Percentiles rank a stretch among this genome's conserved stretches.
Conservation (phyloP, 306 rosid genomes). For the Cucumis hystrix region DNA sequence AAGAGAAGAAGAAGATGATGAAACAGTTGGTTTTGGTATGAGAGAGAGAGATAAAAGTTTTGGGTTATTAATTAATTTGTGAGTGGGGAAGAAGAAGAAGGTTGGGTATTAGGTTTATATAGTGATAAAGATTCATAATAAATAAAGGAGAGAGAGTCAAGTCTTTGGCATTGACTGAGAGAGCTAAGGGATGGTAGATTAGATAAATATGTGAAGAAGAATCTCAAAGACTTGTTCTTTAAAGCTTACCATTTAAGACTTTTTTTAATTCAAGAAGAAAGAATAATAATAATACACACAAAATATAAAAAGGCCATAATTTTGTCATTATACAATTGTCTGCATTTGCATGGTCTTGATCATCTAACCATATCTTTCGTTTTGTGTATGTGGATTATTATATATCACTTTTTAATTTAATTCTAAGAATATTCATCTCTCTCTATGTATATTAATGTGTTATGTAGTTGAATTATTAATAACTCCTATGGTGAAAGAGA, state of each 20-base stretch:
- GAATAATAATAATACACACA: too few species aligned
- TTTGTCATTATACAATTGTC: background rate
- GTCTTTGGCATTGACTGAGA: constrained; percentile 5
- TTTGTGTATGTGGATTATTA: background rate
- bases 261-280: too few species aligned
- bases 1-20: background rate
- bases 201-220: background rate
- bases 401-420: too few species aligned
- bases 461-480: too few species aligned
- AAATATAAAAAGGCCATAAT: background rate
- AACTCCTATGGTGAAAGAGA: too few species aligned
- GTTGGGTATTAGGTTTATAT: background rate
- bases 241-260: background rate
- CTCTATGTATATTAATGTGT: too few species aligned
- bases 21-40: background rate
- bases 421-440: too few species aligned
- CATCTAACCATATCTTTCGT: background rate
- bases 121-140: background rate
- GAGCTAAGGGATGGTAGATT: background rate
- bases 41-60: background rate
- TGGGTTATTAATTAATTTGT: background rate
- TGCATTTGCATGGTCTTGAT: background rate
- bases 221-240: background rate
- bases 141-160: background rate
- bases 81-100: background rate